Evolutionary conservation across 768 basidiomycete species (phyloP), one percentile per base, ranked within the genome.

Genomic region (Tylopilus sp.): DNA sequence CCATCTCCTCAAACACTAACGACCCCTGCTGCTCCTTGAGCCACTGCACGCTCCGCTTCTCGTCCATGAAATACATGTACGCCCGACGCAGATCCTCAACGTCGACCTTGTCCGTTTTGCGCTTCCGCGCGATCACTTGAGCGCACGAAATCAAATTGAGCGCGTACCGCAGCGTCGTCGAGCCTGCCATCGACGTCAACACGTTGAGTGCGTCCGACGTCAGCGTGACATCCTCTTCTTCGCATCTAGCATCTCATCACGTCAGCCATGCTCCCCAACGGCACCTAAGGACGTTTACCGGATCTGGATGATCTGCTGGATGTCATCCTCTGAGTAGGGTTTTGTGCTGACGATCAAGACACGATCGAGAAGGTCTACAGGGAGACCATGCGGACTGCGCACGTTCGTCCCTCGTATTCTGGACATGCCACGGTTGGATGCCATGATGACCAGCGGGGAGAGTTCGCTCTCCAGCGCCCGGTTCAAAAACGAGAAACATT

Each of bases 401-500:
- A 94, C 91, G 64, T 91, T 94, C 21, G 95, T 98, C 33, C 95
- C 95, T 55, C 95, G 81, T 69, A 99, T 97, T 46, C 90, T 80
- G 5, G 94, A 83, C 81, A 93, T 93, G 5, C 95, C 95, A 15
- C 95, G 80, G 67, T 99, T 99, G 41, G 91, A 92, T 1, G 95
- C 95, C 95, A 99, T 98, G 62, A 99, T 93, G 33, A 99, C 95
- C 47, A 98, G 75, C 1, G 95, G 95, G 1, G 95, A 86, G 1
- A 98, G 78, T 55, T 95, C 95, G 53, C 86, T 85, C 67, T 99
- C 95, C 43, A 99, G 76, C 2, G 95, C 95, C 30, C 95, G 84
- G 68, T 99, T 99, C 53, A 99, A 77, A 79, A 95, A 99, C 7
- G 95, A 97, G 77, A 98, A 98, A 66, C 95, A 98, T 68, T 98